phyloP scores from a whole-genome alignment of 345 rosid genomes.

The Psidium guajava region DNA sequence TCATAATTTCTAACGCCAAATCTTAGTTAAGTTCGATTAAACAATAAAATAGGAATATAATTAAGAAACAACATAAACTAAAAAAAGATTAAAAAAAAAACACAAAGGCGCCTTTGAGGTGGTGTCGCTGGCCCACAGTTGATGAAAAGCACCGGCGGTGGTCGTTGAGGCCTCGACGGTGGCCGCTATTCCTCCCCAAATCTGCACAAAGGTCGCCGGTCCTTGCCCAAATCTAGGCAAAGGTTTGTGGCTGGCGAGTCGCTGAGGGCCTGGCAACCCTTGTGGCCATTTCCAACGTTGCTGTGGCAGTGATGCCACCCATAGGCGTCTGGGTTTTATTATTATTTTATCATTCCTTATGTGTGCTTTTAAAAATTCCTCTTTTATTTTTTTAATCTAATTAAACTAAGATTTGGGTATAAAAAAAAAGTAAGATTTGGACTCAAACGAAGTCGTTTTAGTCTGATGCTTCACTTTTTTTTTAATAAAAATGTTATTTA shows the following conservation, averaged over 20 bases:
- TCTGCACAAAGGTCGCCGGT: background rate
- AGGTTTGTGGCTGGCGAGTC: fast-evolving
- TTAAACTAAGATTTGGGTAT: too few relatives aligned
- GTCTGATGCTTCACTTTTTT: too few relatives aligned
- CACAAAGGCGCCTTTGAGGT: background rate
- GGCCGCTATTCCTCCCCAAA: fast-evolving
- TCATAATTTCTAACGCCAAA: background rate
- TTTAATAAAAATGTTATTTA: too few relatives aligned
- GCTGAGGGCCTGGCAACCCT: fast-evolving
- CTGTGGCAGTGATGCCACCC: too few relatives aligned
- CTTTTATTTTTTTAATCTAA: too few relatives aligned
- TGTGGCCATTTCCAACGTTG: background rate
- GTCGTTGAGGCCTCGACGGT: background rate
- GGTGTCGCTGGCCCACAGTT: background rate
- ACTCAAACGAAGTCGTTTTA: too few relatives aligned
- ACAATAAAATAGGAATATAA: background rate
- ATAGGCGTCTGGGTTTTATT: too few relatives aligned
- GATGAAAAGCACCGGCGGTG: background rate
- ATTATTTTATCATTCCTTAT: too few relatives aligned
- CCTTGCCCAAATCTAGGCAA: too few relatives aligned
- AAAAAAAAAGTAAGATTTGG: too few relatives aligned
- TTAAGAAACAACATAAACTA: background rate
- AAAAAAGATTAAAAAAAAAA: background rate
- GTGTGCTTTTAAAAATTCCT: too few relatives aligned
- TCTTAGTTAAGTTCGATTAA: background rate